Evolutionary conservation across 1,284 basidiomycete genomes (phyloP), one percentile per base, ranked within the genome.

Genomic region (Ganoderma lucidum): DNA sequence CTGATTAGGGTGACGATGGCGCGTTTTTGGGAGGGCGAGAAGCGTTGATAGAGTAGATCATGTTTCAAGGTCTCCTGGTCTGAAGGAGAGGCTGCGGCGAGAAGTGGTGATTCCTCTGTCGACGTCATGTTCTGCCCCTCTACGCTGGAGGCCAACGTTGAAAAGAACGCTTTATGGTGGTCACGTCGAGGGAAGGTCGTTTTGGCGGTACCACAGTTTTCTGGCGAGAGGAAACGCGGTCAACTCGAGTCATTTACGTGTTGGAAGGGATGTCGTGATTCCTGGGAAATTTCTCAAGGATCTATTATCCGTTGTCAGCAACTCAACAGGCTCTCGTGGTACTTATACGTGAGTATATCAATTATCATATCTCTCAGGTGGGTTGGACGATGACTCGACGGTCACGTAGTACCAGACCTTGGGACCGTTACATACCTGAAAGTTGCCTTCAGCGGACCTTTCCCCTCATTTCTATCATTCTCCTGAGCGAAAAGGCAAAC

Each of bases 1-100:
- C 87, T 85, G 0, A 89, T 86, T 19, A 90, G 80, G 2, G 80
- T 79, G 1, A 90, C 80, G 63, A 91, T 87, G 3, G 78, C 64
- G 19, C 76, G 74, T 77, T 90, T 92, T 67, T 80, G 78, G 17
- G 74, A 37, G 0, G 75, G 71, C 8, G 65, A 69, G 59, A 76
- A 76, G 39, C 75, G 75, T 56, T 74, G 56, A 61, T 76, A 76
- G 1, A 76, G 63, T 30, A 71, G 65, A 8, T 75, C 74, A 56
- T 75, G 72, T 63, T 76, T 73, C 35, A 72, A 51, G 30, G 71
- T 45, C 56, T 68, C 68, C 3, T 68, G 68, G 60, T 70, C 70
- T 42, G 72, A 6, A 5, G 14, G 30, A 4, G 53, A 48, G 6
- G 53, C 23, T 23, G 23, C 51, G 14, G 68, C 59, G n/a, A 75